These are phyloP conservation scores for Limnanthes douglasii DNA, from an alignment of 345 rosid genomes.

Conservation along the genomic window DNA sequence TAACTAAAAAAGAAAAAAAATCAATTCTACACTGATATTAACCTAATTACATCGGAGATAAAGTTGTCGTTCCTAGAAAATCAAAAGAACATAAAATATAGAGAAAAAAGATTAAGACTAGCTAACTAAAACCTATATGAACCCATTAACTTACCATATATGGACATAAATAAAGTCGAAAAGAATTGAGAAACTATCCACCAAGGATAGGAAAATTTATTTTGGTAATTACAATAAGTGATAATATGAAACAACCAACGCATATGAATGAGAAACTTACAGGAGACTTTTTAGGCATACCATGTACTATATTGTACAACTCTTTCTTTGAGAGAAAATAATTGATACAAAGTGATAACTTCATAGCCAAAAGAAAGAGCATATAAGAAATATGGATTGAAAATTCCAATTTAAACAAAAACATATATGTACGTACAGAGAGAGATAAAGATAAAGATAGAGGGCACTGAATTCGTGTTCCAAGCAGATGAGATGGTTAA, in stretches of 20 bases:
- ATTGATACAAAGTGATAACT: too few relatives aligned
- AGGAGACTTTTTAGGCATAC: slow-evolving; percentile 20
- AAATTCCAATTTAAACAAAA: too few relatives aligned
- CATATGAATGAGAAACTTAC: slow-evolving; percentile 15
- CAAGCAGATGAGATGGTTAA: too few relatives aligned
- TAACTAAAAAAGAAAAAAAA: slow-evolving; percentile 13
- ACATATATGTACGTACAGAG: too few relatives aligned
- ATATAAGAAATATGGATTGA: too few relatives aligned
- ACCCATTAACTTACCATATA: not conserved
- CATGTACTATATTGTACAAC: too few relatives aligned
- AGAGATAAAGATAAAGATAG: too few relatives aligned
- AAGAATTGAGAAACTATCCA: not conserved
- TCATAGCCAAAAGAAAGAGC: too few relatives aligned
- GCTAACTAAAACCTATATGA: not conserved
- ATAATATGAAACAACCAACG: slow-evolving; percentile 13
- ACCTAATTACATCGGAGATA: slow-evolving; percentile 8
- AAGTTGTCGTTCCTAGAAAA: slow-evolving; percentile 2
- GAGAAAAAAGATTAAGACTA: not conserved
- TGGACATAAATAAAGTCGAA: not conserved
- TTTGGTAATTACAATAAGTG: not conserved
- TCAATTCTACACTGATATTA: not conserved
- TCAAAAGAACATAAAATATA: too few relatives aligned
- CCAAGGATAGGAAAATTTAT: not conserved
- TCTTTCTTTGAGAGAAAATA: too few relatives aligned
- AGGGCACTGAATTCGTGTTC: too few relatives aligned